Base-by-base conservation (phyloP, 2,329 filamentous ascomycete species). In the Penicillium sp. region DNA sequence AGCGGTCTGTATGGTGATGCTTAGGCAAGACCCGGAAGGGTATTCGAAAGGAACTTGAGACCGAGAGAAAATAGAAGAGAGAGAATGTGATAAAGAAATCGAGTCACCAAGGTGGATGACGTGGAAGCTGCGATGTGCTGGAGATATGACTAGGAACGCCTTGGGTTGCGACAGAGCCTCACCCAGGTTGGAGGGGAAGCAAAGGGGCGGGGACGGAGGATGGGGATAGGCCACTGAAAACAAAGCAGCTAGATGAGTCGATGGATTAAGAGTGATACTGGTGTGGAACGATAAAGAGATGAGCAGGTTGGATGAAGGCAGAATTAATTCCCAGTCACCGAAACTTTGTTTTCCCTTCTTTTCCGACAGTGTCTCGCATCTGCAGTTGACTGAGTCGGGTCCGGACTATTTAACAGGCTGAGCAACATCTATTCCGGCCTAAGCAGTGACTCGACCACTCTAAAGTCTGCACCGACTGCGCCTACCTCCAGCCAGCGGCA, bases 131-230 rank as follows among this genome's bases (percentile, higher is more conserved):
- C 35, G 35, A 17, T 51, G 38, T 35, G 26, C 49, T 51, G 50
- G 44, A 57, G 50, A 51, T 58, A 51, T 54, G 48, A 49, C 54
- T 58, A 19, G 48, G 38, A 58, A 26, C 41, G 50, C 55, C 38
- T 49, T 58, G 48, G 60, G 55, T 62, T 48, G 44, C 50, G 55
- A 45, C 56, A 62, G 60, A 62, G 60, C 55, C 60, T 62, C 60
- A 62, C 50, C 41, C 35, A 45, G 60, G 29, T 49, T 62, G 55
- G 60, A 58, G 60, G 55, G 55, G 49, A 58, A 58, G 50, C 51
- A 44, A 45, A 54, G 60, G 60, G 60, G 49, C 50, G 19, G 50
- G 51, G 46, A 45, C 30, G 13, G 29, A 23, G 23, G 26, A 29
- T 8, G 23, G 38, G 30, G 26, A 23, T 19, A 46, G 53, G n/a